Base-by-base conservation (phyloP, 2,329 filamentous ascomycete species). In the Sporothrix dimorphospora region DNA sequence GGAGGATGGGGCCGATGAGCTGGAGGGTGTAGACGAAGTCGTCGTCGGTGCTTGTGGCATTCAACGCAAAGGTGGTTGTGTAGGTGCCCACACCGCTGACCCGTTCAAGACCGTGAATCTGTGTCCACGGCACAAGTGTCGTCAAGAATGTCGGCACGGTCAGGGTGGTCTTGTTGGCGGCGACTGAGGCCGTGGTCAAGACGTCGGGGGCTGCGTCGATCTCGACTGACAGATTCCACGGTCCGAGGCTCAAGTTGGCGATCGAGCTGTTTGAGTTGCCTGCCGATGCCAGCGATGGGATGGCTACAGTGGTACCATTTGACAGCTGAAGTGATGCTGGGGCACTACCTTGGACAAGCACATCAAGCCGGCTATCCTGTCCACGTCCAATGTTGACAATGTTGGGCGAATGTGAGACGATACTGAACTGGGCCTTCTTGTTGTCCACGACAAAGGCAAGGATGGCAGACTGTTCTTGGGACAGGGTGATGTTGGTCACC, bases 21-120 rank as follows among this genome's bases (percentile, higher is more conserved):
- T 59, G 61, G 14, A 75, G 73, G 8, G 72, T 71, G 45, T 72
- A 72, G 53, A 34, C 4, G 24, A 19, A 21, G 67, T 72, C 7
- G 42, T 27, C 24, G 45, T 27, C 14, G 45, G 7, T 12, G 42
- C 57, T 40, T 14, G 40, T 49, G 21, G 55, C 69, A 40, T 61
- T 45, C 24, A 75, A 65, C 1, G 40, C 14, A 30, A 74, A 72
- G 0, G 66, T 70, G 3, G 70, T 74, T 1, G 47, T 59, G 63
- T 75, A 75, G 12, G 51, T 71, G 70, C 73, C 72, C 2, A 75
- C n/a, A 14, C 73, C 73, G 19, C 71, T 73, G 19, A 70, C 53
- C 24, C 68, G 21, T 7, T 68, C 71, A 4, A 74, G 65, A 4
- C 69, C 70, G 0, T 21, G 14, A 19, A 71, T 70, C 51, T 67